These are phyloP conservation scores for Camelina laxa DNA, from an alignment of 345 rosid genomes.

Conservation along the genomic window DNA sequence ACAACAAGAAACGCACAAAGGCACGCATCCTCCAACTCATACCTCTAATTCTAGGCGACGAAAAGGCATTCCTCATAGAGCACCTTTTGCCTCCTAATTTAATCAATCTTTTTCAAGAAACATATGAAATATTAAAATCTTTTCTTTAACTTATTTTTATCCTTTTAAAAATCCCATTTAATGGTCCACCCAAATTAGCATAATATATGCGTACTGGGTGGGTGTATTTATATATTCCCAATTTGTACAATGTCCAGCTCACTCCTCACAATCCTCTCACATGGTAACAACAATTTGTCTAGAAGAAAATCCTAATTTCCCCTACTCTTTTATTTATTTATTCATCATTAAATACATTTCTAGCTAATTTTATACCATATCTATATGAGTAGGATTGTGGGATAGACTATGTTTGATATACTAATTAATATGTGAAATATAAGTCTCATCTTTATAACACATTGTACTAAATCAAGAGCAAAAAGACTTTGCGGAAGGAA, in stretches of 20 bases:
- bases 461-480: neutral
- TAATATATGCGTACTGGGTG: constrained; percentile 32
- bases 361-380: neutral
- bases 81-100: constrained; percentile 73
- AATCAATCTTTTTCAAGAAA: constrained; percentile 26
- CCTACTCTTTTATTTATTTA: neutral
- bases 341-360: neutral
- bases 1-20: constrained; percentile 60
- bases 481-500: constrained; percentile 8
- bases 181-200: constrained; percentile 38
- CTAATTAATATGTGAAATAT: neutral
- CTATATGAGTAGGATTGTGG: constrained; percentile 13
- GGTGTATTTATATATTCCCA: constrained; percentile 30
- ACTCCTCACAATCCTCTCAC: constrained; percentile 40
- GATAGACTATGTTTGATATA: neutral
- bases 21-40: constrained; percentile 61
- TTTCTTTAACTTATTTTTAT: constrained; percentile 10
- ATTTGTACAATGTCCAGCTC: constrained; percentile 46
- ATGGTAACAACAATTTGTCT: constrained; percentile 40
- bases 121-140: neutral
- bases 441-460: neutral
- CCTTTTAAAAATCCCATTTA: neutral
- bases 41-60: constrained; percentile 69
- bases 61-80: constrained; percentile 87
- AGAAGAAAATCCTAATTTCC: constrained; percentile 10